Conservation (phyloP, 2,329 filamentous ascomycete genomes). For the Colletotrichum tofieldiae region DNA sequence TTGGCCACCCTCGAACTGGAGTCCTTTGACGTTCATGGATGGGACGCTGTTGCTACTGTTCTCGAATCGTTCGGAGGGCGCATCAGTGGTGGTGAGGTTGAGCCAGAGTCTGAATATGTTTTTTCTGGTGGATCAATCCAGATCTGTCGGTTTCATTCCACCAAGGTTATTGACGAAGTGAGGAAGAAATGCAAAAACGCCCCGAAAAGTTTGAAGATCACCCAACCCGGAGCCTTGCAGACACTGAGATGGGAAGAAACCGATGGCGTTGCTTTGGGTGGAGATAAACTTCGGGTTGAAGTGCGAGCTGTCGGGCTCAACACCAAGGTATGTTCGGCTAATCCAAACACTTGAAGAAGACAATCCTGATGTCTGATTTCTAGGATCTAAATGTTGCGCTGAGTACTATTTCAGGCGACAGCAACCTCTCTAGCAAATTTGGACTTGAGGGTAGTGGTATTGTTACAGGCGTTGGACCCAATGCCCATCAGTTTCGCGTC, state of each 20-base stretch:
- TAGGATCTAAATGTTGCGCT: slow-evolving; percentile 38
- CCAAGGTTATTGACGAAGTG: slow-evolving; percentile 17
- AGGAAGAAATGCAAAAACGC: neutral
- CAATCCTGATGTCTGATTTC: neutral
- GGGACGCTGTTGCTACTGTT: slow-evolving; percentile 1
- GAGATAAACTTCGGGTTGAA: slow-evolving; percentile 2
- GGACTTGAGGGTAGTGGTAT: slow-evolving; percentile 43
- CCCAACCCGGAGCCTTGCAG: neutral
- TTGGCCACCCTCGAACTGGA: slow-evolving; percentile 53
- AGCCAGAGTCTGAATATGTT: slow-evolving; percentile 52
- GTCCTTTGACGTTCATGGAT: slow-evolving; percentile 18
- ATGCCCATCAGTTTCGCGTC: slow-evolving; percentile 13
- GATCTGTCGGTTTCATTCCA: slow-evolving; percentile 45
- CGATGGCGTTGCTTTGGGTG: neutral
- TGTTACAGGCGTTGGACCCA: slow-evolving; percentile 13
- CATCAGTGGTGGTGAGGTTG: neutral
- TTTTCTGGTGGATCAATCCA: slow-evolving; percentile 48
- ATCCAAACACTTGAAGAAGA: neutral
- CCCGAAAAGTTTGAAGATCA: neutral
- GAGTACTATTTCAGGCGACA: slow-evolving; percentile 9
- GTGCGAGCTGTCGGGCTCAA: slow-evolving; percentile 26
- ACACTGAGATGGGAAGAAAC: slow-evolving; percentile 14
- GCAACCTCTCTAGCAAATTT: slow-evolving; percentile 36
- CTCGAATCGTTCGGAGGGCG: slow-evolving; percentile 16
- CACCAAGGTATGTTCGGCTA: neutral